Evolutionary conservation across 306 rosid species (phyloP), one percentile per base, ranked within the genome.

Genomic region (Cicer cuneatum): DNA sequence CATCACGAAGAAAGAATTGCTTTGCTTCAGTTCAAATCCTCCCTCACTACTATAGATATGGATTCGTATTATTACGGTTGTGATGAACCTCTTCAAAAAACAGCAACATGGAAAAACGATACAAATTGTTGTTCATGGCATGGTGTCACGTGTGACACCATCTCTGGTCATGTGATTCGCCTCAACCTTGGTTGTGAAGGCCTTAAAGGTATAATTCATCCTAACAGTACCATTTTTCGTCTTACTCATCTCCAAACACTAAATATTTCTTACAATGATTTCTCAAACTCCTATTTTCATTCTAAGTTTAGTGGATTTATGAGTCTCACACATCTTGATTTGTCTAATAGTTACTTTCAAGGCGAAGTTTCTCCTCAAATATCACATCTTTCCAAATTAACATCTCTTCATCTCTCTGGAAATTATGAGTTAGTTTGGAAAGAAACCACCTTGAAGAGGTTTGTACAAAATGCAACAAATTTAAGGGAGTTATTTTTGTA

Each of bases 101-200:
- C 42, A 21, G 0, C 0, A 7, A 35, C 67, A 16, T 79, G 83
- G 83, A 14, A 49, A 21, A 57, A 37, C 54, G 74, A 37, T 7
- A 65, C 29, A 1, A 60, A 72, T 14, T 72, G 83, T 5, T 79
- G 83, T 10, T 80, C 57, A 38, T 79, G 83, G 79, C 21, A n/a
- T 7, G 78, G 83, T 2, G n/a, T 72, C 61, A 73, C 57, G 0
- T 79, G 83, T 3, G 56, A 72, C 33, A 7, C 56, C 11, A 10
- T 11, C 21, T 46, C 29, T 0, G 54, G 83, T 39, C 53, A 79
- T 1, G 71, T 73, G 29, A 66, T 57, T 47, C 74, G 57, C 24
- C 51, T 80, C 1, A 60, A 80, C 13, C 83, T 80, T 2, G 29
- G 38, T 1, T 18, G 64, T 11, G 43, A 67, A 21, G 63, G 62